Conservation (phyloP, 805 yeast genomes). For the Trichomonascus vanleenenianus region DNA sequence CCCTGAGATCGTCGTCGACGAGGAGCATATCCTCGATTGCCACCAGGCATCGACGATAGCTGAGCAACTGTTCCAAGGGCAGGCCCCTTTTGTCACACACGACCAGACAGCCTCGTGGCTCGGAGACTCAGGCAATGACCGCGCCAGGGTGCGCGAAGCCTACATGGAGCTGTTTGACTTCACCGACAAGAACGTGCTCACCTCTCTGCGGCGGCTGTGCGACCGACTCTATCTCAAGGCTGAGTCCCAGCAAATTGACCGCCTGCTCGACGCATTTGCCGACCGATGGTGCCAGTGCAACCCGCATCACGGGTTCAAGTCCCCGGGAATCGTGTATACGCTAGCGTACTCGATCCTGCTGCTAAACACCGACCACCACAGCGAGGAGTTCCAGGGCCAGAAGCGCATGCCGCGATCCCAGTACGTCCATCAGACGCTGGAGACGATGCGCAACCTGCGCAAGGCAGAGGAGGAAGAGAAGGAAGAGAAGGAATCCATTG, state of each 20-base stretch:
- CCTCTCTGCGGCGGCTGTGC: conserved; percentile 53
- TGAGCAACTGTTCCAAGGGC: conserved; percentile 12
- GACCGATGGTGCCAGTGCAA: conserved; percentile 50
- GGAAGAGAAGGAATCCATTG: neutral
- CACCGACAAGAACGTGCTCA: conserved; percentile 43
- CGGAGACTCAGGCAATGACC: conserved; percentile 16
- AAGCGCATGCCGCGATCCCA: conserved; percentile 31
- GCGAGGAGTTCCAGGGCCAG: conserved; percentile 30
- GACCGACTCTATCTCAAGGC: conserved; percentile 63
- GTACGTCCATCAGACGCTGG: conserved; percentile 20
- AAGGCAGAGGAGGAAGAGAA: conserved; percentile 7
- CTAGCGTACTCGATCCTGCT: conserved; percentile 64
- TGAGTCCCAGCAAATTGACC: conserved; percentile 75
- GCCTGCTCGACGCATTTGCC: conserved; percentile 61
- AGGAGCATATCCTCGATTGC: too few relatives aligned
- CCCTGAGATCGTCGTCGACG: too few relatives aligned
- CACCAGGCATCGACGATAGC: conserved; percentile 6
- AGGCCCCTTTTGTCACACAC: conserved; percentile 10
- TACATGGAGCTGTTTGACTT: conserved; percentile 34
- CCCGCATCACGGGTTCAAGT: conserved; percentile 41
- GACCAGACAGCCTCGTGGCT: conserved; percentile 18
- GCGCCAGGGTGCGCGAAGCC: conserved; percentile 12
- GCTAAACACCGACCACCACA: conserved; percentile 70
- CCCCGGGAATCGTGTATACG: conserved; percentile 54
- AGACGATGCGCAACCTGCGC: conserved; percentile 13